Base-by-base conservation (phyloP, 495 filamentous ascomycete species). In the Echria macrotheca region DNA sequence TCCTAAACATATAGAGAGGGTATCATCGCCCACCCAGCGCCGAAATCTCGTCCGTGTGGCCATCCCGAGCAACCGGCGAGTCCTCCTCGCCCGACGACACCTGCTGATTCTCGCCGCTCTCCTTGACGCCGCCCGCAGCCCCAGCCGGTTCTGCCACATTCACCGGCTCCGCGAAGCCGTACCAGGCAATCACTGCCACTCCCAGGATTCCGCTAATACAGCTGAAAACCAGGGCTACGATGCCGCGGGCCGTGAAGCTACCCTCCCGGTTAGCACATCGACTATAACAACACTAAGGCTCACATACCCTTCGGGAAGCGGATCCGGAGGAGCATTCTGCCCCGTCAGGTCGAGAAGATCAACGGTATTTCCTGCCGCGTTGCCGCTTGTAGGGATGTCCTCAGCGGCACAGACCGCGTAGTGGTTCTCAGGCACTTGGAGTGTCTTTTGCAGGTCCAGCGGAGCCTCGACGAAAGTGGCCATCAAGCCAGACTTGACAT, bases 141-240 rank as follows among this genome's bases (percentile, higher is more conserved):
- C n/a, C n/a, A n/a, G 28, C 28, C 7, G 28, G 28, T 31, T 44
- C 15, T 19, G 15, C 25, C 11, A 42, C 17, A n/a, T n/a, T n/a
- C n/a, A n/a, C n/a, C n/a, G n/a, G n/a, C 32, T 52, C 51, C 4
- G 69, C 69, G 35, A 79, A 61, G 0, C 79, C 85, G 60, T 86
- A 93, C 76, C 85, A 83, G 0, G 71, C 70, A 54, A 94, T 83
- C 35, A 78, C 74, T 0, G 67, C 74, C 35, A 90, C 71, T 4
- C 89, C 89, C n/a, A 88, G 33, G n/a, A 89, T 68, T 0, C 87
- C 89, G 29, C 74, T 72, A 0, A 91, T 45, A 49, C 72, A 71
- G 59, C 84, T 89, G 54, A 91, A 89, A 3, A 81, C 80, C 42
- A 91, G 50, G 0, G 87, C 87, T 1, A 87, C 80, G 40, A 85